Evolutionary conservation across 495 filamentous ascomycete species (phyloP).

Genomic region (Neurospora sp.): DNA sequence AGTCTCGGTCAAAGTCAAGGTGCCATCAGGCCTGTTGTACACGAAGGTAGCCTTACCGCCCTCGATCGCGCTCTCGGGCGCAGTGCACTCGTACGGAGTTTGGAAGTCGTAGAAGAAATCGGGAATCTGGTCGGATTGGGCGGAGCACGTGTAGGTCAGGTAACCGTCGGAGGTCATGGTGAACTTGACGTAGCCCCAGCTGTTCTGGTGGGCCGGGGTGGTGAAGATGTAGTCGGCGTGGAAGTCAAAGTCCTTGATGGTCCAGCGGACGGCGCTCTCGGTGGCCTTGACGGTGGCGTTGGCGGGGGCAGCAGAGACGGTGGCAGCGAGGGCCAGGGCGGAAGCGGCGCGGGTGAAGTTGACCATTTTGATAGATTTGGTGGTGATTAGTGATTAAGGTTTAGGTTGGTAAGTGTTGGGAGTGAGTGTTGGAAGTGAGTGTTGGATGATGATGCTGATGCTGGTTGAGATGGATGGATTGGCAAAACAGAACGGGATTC

Average conservation of each 20-base stretch:
- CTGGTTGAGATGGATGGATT: neutral
- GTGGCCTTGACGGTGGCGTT: neutral
- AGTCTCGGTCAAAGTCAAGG: no score
- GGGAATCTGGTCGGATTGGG: no score
- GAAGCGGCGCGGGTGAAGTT: neutral
- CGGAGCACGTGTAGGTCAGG: no score
- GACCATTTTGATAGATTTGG: neutral
- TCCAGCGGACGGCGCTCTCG: neutral
- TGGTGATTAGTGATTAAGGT: neutral
- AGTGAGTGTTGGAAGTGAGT: neutral
- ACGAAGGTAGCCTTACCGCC: no score
- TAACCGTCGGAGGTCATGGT: constrained; percentile 9
- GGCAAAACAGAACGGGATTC: neutral
- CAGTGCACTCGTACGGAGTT: no score
- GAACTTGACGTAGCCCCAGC: constrained; percentile 18
- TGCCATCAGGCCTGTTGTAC: no score
- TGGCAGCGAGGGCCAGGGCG: neutral
- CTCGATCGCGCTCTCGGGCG: no score
- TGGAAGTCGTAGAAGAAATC: no score
- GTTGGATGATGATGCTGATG: neutral
- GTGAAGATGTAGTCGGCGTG: constrained; percentile 7
- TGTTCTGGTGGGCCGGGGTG: constrained; percentile 7
- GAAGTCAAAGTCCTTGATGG: constrained; percentile 3
- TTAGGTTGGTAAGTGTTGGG: neutral
- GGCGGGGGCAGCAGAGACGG: neutral